phyloP scores from a whole-genome alignment of 257 asterid genomes.

The Gardenia jasminoides region DNA sequence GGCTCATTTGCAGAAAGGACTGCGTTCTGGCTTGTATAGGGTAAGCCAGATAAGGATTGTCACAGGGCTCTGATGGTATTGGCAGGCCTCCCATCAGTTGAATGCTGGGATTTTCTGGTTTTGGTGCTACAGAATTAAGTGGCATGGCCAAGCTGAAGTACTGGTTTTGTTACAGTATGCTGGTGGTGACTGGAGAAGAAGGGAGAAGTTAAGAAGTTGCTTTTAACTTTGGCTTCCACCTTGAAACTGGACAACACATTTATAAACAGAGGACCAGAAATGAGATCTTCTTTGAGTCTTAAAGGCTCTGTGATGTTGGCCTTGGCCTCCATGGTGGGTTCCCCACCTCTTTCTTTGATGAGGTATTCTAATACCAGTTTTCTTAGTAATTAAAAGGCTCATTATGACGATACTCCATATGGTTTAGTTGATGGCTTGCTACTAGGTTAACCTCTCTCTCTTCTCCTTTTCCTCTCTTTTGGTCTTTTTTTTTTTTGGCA shows the following conservation, averaged over 20 bases:
- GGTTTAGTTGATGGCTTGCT: not conserved
- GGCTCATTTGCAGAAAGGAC: slow-evolving; percentile 49
- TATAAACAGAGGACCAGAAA: slow-evolving; percentile 41
- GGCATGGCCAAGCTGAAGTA: slow-evolving; percentile 49
- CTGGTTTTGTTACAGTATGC: slow-evolving; percentile 20
- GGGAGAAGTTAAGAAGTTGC: slow-evolving; percentile 33
- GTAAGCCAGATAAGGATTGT: slow-evolving; percentile 32
- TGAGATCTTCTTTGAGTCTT: slow-evolving; percentile 29
- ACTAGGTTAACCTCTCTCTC: not conserved
- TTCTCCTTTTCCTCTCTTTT: not conserved
- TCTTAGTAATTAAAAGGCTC: slow-evolving; percentile 2
- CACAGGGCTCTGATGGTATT: slow-evolving; percentile 28
- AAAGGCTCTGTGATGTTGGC: slow-evolving; percentile 52
- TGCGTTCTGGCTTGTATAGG: slow-evolving; percentile 42
- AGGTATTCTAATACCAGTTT: slow-evolving; percentile 37
- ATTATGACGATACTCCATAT: not conserved
- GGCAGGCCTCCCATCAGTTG: slow-evolving; percentile 39
- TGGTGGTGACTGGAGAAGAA: slow-evolving; percentile 24
- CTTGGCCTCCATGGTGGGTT: slow-evolving; percentile 50
- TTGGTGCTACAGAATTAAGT: slow-evolving; percentile 54
- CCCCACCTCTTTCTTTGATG: slow-evolving; percentile 50
- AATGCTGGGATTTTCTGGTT: slow-evolving; percentile 45
- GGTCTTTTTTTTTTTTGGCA: too few relatives aligned
- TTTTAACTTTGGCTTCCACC: slow-evolving; percentile 41
- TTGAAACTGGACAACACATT: slow-evolving; percentile 39